Evolutionary conservation across 1,139 yeast genomes (phyloP).

Genomic region (Hemisphaericaspora xylofermentans): DNA sequence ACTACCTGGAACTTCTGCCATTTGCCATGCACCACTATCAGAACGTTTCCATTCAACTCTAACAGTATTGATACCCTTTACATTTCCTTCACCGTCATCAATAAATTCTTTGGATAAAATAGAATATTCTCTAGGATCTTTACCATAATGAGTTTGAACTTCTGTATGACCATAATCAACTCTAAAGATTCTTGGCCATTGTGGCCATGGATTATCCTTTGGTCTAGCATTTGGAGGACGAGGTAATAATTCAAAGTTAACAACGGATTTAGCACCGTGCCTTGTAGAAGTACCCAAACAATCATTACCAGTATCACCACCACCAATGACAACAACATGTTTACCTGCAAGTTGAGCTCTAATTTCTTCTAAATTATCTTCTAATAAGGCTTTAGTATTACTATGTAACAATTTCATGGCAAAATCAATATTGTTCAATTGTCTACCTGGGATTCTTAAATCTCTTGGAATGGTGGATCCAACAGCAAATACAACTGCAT

Average conservation of each 20-base stretch:
- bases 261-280: conserved; percentile 95
- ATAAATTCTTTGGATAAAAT: conserved; percentile 93
- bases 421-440: conserved; percentile 81
- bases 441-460: conserved; percentile 91
- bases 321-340: conserved; percentile 94
- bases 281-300: conserved; percentile 97
- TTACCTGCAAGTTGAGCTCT: conserved; percentile 75
- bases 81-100: conserved; percentile 92
- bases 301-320: conserved; percentile 99
- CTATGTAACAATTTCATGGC: conserved; percentile 91
- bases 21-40: conserved; percentile 96
- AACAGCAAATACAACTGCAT: conserved; percentile 90
- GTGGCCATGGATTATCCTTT: conserved; percentile 99
- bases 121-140: conserved; percentile 96
- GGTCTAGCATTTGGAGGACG: conserved; percentile 85
- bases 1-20: conserved; percentile 95
- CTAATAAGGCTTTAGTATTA: conserved; percentile 88
- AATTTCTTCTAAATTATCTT: conserved; percentile 76
- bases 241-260: conserved; percentile 92
- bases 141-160: conserved; percentile 91
- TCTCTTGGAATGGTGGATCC: conserved; percentile 98
- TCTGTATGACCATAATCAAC: conserved; percentile 98
- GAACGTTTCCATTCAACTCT: conserved; percentile 98
- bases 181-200: conserved; percentile 97
- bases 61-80: conserved; percentile 89